Conservation (phyloP, 768 basidiomycete genomes). For the Auricularia sp. region DNA sequence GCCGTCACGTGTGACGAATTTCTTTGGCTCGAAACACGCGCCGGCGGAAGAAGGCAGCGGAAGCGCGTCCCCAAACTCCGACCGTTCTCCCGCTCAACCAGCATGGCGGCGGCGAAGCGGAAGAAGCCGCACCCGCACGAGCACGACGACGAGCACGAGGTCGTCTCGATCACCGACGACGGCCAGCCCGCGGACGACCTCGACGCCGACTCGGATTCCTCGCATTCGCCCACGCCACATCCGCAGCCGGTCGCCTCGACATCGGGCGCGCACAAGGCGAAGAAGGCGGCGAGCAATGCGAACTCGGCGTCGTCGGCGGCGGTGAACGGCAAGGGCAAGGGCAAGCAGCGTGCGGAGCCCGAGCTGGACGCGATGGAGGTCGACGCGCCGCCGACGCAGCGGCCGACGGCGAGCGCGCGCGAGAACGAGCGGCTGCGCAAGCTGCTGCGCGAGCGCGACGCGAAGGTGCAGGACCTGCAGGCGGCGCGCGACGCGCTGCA, state of each 20-base stretch:
- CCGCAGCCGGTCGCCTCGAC: background rate
- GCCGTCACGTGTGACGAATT: too few species aligned
- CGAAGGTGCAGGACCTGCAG: too few species aligned
- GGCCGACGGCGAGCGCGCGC: background rate
- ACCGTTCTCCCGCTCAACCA: background rate
- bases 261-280: background rate
- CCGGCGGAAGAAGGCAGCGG: too few species aligned
- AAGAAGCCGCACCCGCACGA: background rate
- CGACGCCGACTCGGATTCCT: background rate
- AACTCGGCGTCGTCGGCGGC: background rate
- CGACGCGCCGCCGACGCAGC: background rate
- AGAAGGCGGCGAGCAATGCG: background rate
- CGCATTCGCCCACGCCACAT: background rate
- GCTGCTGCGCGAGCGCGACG: background rate
- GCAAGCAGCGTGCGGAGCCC: background rate
- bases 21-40: too few species aligned
- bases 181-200: background rate
- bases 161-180: background rate
- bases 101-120: background rate
- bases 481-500: conserved; percentile 25
- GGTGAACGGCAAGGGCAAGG: background rate
- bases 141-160: background rate
- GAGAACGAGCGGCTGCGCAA: background rate
- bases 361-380: background rate
- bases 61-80: too few species aligned